Percentiles rank a stretch among this genome's conserved stretches.
These are phyloP conservation scores for Cyclocybe cylindracea DNA, from an alignment of 768 basidiomycete species.

Conservation along the genomic window DNA sequence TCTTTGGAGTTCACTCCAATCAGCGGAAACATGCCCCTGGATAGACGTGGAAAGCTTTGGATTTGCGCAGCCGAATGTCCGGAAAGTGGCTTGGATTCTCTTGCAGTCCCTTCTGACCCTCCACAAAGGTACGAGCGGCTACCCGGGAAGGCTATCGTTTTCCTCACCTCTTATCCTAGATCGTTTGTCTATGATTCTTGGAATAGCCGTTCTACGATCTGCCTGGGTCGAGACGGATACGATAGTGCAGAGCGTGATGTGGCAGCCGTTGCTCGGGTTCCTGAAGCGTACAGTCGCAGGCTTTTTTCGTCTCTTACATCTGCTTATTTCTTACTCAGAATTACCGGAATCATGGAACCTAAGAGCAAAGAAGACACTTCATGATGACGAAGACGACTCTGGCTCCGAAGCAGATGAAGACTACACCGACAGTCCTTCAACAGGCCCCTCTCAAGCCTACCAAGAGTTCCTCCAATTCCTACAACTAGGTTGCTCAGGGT, in stretches of 20 bases:
- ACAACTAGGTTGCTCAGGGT: constrained; percentile 74
- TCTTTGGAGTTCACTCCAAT: constrained; percentile 62
- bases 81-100: constrained; percentile 69
- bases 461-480: constrained; percentile 80
- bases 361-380: constrained; percentile 24
- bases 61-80: constrained; percentile 65
- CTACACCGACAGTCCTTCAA: constrained; percentile 25
- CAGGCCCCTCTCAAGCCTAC: constrained; percentile 49
- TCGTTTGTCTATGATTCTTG: constrained; percentile 45
- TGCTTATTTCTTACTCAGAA: constrained; percentile 37
- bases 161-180: constrained; percentile 14
- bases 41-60: constrained; percentile 53
- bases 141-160: neutral
- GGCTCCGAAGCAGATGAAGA: constrained; percentile 39
- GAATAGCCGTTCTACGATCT: constrained; percentile 63
- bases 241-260: constrained; percentile 67
- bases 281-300: constrained; percentile 55
- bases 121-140: constrained; percentile 41
- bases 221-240: constrained; percentile 70
- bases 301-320: neutral
- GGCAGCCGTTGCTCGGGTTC: constrained; percentile 70
- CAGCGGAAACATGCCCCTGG: constrained; percentile 43
- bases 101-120: constrained; percentile 45
- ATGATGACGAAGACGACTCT: constrained; percentile 33
- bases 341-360: constrained; percentile 68